Percentiles rank a stretch among this genome's conserved stretches.
Evolutionary conservation across 768 basidiomycete species (phyloP).

Genomic region (Rhodotorula kratochvilovae): DNA sequence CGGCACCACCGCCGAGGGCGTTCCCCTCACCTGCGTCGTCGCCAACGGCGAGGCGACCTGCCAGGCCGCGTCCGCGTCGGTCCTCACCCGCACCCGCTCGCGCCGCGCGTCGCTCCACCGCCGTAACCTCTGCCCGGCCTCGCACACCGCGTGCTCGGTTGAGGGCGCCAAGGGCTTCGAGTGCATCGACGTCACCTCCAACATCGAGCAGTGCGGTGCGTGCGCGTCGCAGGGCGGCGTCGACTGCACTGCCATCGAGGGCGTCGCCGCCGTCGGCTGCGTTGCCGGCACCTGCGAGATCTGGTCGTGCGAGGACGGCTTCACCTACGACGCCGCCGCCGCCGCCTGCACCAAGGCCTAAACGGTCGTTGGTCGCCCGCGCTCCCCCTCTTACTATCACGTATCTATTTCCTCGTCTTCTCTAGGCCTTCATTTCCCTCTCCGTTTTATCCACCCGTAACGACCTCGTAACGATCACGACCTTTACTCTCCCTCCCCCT

Average conservation of each 20-base stretch:
- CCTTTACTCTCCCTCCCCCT: not conserved
- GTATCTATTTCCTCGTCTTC: not conserved
- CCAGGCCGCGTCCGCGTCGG: not conserved
- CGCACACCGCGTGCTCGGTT: conserved; percentile 20
- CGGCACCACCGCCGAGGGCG: not conserved
- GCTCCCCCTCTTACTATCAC: not conserved
- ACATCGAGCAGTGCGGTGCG: conserved; percentile 29
- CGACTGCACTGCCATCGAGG: conserved; percentile 30
- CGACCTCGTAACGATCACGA: not conserved
- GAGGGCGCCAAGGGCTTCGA: conserved; percentile 10
- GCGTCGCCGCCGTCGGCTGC: conserved; percentile 23
- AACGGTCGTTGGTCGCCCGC: not conserved
- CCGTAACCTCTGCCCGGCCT: conserved; percentile 12
- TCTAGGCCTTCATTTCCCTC: not conserved
- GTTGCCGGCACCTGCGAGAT: conserved; percentile 13
- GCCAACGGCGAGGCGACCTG: not conserved
- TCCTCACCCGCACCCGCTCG: conserved; percentile 19
- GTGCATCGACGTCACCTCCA: conserved; percentile 20
- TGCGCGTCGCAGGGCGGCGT: conserved; percentile 21
- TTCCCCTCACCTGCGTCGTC: not conserved
- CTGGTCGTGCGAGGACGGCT: conserved; percentile 26
- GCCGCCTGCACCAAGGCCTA: conserved; percentile 13
- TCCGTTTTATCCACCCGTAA: not conserved
- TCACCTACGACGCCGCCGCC: conserved; percentile 5
- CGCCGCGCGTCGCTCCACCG: conserved; percentile 13